Percentiles rank a stretch among this genome's conserved stretches.
Conservation (phyloP, 352 stramenopile genomes). For the Phytophthora chlamydospora region DNA sequence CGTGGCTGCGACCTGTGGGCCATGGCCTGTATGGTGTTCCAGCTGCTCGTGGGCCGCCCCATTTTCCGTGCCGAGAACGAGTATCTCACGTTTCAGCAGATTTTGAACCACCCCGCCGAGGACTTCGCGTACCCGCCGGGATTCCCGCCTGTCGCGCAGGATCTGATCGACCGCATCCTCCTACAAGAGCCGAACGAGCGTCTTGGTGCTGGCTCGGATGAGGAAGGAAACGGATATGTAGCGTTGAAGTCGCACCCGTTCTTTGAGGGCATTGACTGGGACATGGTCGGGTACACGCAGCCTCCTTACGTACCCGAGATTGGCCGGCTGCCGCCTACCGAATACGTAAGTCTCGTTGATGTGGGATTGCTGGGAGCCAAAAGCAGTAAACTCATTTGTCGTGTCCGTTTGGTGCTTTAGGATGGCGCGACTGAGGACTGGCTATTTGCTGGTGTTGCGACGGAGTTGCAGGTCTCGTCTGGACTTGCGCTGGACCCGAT, state of each 20-base stretch:
- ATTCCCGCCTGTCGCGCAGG: constrained; percentile 64
- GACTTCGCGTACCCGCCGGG: constrained; percentile 73
- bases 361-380: background rate
- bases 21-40: constrained; percentile 91
- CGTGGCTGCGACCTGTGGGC: constrained; percentile 91
- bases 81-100: constrained; percentile 92
- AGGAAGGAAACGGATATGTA: constrained; percentile 78
- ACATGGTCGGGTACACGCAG: constrained; percentile 48
- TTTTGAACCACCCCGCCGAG: constrained; percentile 84
- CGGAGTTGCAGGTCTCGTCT: constrained; percentile 87
- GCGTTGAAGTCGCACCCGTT: constrained; percentile 81
- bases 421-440: constrained; percentile 89
- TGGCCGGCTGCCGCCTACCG: constrained; percentile 60
- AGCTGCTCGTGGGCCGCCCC: constrained; percentile 84
- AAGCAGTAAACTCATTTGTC: constrained; percentile 1
- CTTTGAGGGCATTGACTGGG: constrained; percentile 86
- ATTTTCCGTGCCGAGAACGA: constrained; percentile 92
- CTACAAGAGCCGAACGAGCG: constrained; percentile 74
- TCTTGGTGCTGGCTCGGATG: constrained; percentile 72
- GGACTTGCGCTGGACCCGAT: constrained; percentile 69
- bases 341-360: constrained; percentile 53
- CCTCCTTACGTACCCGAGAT: constrained; percentile 73
- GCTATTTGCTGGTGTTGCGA: constrained; percentile 88
- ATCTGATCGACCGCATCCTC: constrained; percentile 83
- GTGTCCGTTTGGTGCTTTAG: constrained; percentile 32